Evolutionary conservation across 2,329 filamentous ascomycete species (phyloP).

Genomic region (Blumeriella jaapii): DNA sequence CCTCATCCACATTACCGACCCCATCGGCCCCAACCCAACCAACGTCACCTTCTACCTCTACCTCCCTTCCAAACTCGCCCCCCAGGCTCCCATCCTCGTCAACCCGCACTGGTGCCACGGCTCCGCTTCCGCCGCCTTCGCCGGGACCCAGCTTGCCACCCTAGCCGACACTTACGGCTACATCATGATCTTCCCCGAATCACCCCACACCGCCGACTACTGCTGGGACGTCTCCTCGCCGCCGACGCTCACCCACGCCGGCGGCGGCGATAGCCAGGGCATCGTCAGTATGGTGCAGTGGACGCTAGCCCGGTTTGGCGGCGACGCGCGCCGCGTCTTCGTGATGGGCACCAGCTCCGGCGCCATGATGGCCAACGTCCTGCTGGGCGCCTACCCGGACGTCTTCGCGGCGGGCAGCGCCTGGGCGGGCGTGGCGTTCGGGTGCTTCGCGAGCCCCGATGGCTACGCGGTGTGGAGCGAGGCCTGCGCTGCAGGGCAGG

Average conservation of each 20-base stretch:
- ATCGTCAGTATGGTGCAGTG: constrained; percentile 49
- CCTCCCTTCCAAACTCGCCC: constrained; percentile 10
- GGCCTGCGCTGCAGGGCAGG: constrained; percentile 33
- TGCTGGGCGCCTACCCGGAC: constrained; percentile 37
- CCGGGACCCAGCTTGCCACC: constrained; percentile 34
- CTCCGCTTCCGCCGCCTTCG: constrained; percentile 26
- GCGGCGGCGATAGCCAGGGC: constrained; percentile 42
- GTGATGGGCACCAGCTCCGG: constrained; percentile 39
- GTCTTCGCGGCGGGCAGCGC: constrained; percentile 34
- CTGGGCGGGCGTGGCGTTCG: constrained; percentile 34
- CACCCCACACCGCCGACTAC: constrained; percentile 33
- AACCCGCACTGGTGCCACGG: constrained; percentile 27
- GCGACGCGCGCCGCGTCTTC: constrained; percentile 39
- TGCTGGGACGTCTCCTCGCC: constrained; percentile 49
- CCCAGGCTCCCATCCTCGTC: constrained; percentile 16
- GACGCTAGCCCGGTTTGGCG: constrained; percentile 38
- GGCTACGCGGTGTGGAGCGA: constrained; percentile 36
- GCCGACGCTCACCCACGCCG: constrained; percentile 40
- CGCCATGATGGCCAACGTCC: constrained; percentile 41
- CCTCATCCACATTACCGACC: constrained; percentile 26
- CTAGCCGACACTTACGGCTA: constrained; percentile 43
- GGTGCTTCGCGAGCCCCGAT: constrained; percentile 30
- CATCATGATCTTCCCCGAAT: constrained; percentile 47
- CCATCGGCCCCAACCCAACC: constrained; percentile 33
- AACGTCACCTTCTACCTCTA: constrained; percentile 25